Percentiles rank a stretch among this genome's conserved stretches.
Evolutionary conservation across 1,284 basidiomycete genomes (phyloP).

Genomic region (Ganoderma sinense): DNA sequence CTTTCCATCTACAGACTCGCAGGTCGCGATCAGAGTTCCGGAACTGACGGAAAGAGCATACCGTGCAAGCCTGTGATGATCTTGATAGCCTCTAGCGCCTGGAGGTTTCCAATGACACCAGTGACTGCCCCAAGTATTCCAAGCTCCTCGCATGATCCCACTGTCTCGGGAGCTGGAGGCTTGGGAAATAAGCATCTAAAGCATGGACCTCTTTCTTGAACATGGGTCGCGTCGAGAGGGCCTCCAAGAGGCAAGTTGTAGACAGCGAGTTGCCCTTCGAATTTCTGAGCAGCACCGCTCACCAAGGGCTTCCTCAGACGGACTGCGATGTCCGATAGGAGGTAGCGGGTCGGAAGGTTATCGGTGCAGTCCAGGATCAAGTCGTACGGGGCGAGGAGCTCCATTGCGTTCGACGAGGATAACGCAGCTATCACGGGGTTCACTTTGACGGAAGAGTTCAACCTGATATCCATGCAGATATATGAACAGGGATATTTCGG

Average conservation of each 20-base stretch:
- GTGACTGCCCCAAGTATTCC: slow-evolving; percentile 93
- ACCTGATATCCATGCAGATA: slow-evolving; percentile 48
- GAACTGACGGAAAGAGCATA: slow-evolving; percentile 42
- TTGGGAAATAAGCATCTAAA: slow-evolving; percentile 94
- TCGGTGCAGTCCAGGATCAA: slow-evolving; percentile 96
- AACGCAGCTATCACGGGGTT: slow-evolving; percentile 63
- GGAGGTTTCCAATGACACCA: slow-evolving; percentile 90
- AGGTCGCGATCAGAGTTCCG: not conserved
- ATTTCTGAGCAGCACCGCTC: slow-evolving; percentile 92
- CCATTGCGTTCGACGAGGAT: slow-evolving; percentile 64
- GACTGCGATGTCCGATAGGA: slow-evolving; percentile 93
- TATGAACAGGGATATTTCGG: not conserved
- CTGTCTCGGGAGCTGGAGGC: slow-evolving; percentile 67
- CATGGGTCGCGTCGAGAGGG: slow-evolving; percentile 31
- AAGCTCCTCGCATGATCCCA: slow-evolving; percentile 87
- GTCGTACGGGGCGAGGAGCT: slow-evolving; percentile 70
- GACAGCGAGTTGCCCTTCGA: slow-evolving; percentile 89
- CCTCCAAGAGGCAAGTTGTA: slow-evolving; percentile 59
- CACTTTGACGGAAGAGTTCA: slow-evolving; percentile 73
- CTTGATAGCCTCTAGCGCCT: slow-evolving; percentile 92
- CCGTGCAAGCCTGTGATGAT: slow-evolving; percentile 79
- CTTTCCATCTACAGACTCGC: slow-evolving; percentile 52
- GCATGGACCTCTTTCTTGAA: slow-evolving; percentile 77
- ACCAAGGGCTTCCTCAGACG: slow-evolving; percentile 81
- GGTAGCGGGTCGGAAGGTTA: slow-evolving; percentile 91